Base-by-base conservation (phyloP, 2,329 filamentous ascomycete species). In the Verticillium isaacii region DNA sequence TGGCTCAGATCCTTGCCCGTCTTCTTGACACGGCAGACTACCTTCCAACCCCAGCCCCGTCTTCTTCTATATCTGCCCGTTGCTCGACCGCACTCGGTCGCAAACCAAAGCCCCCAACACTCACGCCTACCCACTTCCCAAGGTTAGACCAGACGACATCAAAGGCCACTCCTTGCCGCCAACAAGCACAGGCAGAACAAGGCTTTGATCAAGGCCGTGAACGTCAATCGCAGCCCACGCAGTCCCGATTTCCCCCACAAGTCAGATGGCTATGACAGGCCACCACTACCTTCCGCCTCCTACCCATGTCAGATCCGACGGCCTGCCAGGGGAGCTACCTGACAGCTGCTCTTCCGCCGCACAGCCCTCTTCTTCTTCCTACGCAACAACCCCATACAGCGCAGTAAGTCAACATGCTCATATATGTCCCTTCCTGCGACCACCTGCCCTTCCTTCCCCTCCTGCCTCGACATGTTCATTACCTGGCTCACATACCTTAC, bases 351-450 rank as follows among this genome's bases (percentile, higher is more conserved):
- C 64, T 39, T 61, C 63, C 11, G 34, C 36, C 15, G 45, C 32
- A 41, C 57, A 34, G 59, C 57, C 25, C 36, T 12, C 56, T 63
- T 61, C 29, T 58, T 63, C 45, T 59, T 50, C 61, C 32, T 57
- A 59, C 29, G 52, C 60, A 54, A 65, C 60, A 56, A 61, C 63
- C 1, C 64, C 72, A 5, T 76, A 74, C 62, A 66, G 69, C 62
- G 61, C 72, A 56, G 74, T 76, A 68, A 65, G 73, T 73, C 36
- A 23, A 23, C 41, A 8, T 50, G 19, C n/a, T 23, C 41, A 50
- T 50, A 50, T 50, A 50, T 50, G 41, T 12, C 41, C 41, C 11
- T 12, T 12, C 56, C 56, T 39, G 11, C 56, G 7, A 41, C 56
- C n/a, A 36, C 34, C 12, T 5, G 14, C 56, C 19, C 37, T 25